phyloP scores from a whole-genome alignment of 1,284 basidiomycete species.

The Ustilago nuda region DNA sequence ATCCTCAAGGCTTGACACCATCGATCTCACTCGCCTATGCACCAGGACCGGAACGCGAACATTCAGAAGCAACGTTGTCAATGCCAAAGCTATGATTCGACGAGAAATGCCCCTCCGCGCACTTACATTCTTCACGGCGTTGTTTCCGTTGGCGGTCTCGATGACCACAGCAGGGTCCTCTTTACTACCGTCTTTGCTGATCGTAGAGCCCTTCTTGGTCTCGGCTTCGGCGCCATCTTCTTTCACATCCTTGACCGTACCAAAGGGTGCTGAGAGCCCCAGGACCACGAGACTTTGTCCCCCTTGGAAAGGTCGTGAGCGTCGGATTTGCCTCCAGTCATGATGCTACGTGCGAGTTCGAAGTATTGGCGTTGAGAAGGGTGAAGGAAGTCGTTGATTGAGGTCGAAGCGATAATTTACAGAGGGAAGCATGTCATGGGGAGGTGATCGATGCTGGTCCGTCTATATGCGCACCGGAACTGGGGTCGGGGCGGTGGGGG shows the following conservation, averaged over 20 bases:
- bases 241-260: constrained; percentile 56
- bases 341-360: constrained; percentile 4
- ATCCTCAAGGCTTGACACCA: constrained; percentile 49
- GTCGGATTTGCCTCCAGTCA: constrained; percentile 27
- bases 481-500: too few relatives aligned
- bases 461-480: neutral
- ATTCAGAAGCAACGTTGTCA: neutral
- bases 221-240: constrained; percentile 49
- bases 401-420: neutral
- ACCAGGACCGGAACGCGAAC: neutral
- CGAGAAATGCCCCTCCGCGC: neutral
- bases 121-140: constrained; percentile 60
- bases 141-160: constrained; percentile 44
- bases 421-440: neutral
- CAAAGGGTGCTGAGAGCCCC: constrained; percentile 52
- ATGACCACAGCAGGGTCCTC: constrained; percentile 55
- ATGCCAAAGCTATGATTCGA: neutral
- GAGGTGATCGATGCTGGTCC: neutral
- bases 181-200: constrained; percentile 48
- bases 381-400: neutral
- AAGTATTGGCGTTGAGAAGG: neutral
- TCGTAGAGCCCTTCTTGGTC: constrained; percentile 56
- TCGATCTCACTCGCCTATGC: constrained; percentile 50
- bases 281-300: constrained; percentile 52
- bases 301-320: constrained; percentile 44